These are phyloP conservation scores for Leccinum longicurvipes DNA, from an alignment of 768 basidiomycete species.

Conservation along the genomic window DNA sequence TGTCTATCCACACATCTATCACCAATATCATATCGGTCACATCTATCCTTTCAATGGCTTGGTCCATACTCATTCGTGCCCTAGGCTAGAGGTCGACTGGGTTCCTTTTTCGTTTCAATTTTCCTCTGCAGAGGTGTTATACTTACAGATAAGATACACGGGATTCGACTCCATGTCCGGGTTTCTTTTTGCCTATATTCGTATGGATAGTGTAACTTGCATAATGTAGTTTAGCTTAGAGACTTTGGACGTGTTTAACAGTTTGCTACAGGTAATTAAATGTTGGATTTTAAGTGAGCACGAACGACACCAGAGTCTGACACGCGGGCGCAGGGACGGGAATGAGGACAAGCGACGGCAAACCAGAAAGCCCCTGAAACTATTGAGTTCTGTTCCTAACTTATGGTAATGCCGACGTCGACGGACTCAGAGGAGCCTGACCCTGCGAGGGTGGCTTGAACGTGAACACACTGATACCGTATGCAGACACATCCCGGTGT, in stretches of 20 bases:
- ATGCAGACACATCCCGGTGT: too few species aligned
- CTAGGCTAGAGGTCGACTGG: neutral
- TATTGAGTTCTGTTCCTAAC: too few species aligned
- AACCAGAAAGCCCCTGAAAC: too few species aligned
- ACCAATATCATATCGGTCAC: neutral
- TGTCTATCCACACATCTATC: too few species aligned
- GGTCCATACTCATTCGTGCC: neutral
- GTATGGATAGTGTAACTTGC: neutral
- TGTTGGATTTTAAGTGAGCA: neutral
- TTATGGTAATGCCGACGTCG: too few species aligned
- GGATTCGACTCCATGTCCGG: neutral
- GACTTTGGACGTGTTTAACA: too few species aligned
- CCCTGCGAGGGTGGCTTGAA: too few species aligned
- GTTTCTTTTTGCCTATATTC: neutral
- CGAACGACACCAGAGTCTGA: neutral
- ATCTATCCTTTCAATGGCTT: neutral
- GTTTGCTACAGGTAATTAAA: neutral
- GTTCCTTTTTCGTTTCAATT: neutral
- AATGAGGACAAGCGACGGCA: neutral
- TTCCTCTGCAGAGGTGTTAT: neutral
- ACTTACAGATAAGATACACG: neutral
- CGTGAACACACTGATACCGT: too few species aligned
- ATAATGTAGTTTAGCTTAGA: neutral
- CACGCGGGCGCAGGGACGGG: neutral
- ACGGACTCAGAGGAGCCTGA: too few species aligned